phyloP scores from a whole-genome alignment of 352 stramenopile genomes.

The Pythium chondricola region DNA sequence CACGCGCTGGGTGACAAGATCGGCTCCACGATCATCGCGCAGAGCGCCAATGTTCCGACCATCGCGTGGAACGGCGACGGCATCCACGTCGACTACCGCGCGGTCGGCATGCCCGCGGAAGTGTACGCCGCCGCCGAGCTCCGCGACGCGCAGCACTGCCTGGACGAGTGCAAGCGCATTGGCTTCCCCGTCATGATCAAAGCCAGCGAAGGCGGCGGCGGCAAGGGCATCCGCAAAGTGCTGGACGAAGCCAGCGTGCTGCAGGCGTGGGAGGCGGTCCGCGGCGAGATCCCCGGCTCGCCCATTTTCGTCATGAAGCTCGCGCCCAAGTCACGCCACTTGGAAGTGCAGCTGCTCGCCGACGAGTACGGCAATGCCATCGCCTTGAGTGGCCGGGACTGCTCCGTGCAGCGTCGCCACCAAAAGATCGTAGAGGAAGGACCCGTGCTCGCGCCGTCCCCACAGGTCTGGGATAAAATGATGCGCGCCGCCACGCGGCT shows the following conservation, averaged over 20 bases:
- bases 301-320: conserved; percentile 99
- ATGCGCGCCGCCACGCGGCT: conserved; percentile 96
- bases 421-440: conserved; percentile 99
- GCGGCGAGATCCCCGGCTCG: conserved; percentile 96
- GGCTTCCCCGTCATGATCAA: conserved; percentile 99
- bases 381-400: conserved; percentile 98
- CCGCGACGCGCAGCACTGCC: conserved; percentile 87
- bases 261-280: conserved; percentile 95
- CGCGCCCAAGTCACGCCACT: conserved; percentile 93
- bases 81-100: conserved; percentile 91
- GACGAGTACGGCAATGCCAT: conserved; percentile 99
- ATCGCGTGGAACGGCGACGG: conserved; percentile 99
- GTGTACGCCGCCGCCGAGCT: conserved; percentile 95
- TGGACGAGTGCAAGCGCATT: conserved; percentile 92
- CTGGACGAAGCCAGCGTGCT: conserved; percentile 88
- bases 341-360: conserved; percentile 99
- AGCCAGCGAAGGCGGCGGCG: conserved; percentile 97
- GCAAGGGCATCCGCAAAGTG: conserved; percentile 98
- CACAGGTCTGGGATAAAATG: conserved; percentile 97
- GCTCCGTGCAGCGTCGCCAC: conserved; percentile 98
- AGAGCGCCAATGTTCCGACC: conserved; percentile 97
- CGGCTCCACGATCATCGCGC: conserved; percentile 99
- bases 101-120: conserved; percentile 87
- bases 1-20: conserved; percentile 99
- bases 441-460: conserved; percentile 89